phyloP scores from a whole-genome alignment of 441 rosid species.

The Aquilaria agallochum region DNA sequence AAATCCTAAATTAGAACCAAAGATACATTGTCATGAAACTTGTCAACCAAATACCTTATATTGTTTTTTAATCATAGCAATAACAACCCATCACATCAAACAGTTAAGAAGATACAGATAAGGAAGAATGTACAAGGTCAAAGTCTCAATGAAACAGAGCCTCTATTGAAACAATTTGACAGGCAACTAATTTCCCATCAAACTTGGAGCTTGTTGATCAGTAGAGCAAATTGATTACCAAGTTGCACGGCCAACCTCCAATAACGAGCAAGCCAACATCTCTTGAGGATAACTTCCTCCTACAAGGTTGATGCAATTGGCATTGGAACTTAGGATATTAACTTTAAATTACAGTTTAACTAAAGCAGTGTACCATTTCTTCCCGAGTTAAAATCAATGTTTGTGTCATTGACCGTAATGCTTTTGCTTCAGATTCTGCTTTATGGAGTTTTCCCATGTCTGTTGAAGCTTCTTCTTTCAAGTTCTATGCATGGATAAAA shows the following conservation, averaged over 20 bases:
- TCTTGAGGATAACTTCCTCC: conserved; percentile 99
- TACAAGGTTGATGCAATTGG: conserved; percentile 23
- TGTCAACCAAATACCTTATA: no score
- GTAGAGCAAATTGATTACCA: conserved; percentile 42
- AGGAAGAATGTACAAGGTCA: neutral
- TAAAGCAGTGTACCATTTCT: conserved; percentile 70
- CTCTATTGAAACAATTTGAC: neutral
- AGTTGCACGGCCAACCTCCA: conserved; percentile 92
- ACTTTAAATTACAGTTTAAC: conserved; percentile 11
- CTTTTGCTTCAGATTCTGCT: conserved; percentile 79
- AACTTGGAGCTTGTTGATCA: no score
- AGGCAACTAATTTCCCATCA: conserved; percentile 2
- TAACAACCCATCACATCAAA: no score
- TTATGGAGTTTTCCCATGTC: conserved; percentile 56
- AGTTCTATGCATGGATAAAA: conserved; percentile 32
- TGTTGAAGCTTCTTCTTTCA: conserved; percentile 62
- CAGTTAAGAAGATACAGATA: neutral
- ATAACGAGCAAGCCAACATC: conserved; percentile 99
- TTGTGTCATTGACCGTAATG: conserved; percentile 72
- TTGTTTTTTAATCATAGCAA: no score
- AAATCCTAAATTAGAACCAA: no score
- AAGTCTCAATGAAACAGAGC: no score
- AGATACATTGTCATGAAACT: no score
- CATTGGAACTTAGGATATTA: conserved; percentile 21
- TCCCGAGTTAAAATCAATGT: conserved; percentile 91